These are phyloP conservation scores for Gaeumannomyces sp. DNA, from an alignment of 2,329 filamentous ascomycete genomes.

Conservation along the genomic window DNA sequence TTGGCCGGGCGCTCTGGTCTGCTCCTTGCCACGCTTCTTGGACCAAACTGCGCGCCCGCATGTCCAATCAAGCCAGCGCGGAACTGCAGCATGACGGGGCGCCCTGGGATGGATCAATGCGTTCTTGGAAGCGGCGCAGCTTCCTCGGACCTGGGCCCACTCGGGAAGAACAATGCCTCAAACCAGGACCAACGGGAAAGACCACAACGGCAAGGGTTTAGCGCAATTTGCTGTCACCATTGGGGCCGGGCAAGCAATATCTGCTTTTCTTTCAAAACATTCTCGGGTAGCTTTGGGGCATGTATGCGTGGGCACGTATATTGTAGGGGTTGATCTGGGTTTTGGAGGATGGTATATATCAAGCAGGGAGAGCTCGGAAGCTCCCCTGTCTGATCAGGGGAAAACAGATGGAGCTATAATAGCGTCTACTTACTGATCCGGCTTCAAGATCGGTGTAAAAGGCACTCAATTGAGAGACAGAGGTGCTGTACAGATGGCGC, in stretches of 20 bases:
- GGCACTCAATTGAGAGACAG: too few relatives aligned
- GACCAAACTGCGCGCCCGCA: too few relatives aligned
- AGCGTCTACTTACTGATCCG: conserved; percentile 1
- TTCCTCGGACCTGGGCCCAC: not conserved
- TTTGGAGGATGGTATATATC: not conserved
- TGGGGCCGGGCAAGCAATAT: not conserved
- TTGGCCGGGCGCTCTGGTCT: not conserved
- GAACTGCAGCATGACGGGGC: not conserved
- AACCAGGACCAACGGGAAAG: not conserved
- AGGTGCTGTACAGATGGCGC: not conserved
- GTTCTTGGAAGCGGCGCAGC: not conserved
- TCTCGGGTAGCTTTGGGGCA: not conserved
- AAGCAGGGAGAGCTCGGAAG: not conserved
- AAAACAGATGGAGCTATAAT: not conserved
- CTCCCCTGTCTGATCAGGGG: not conserved
- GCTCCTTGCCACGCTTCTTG: not conserved
- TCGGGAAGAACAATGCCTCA: not conserved
- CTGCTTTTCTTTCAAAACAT: not conserved
- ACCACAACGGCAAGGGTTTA: not conserved
- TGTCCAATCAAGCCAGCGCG: not conserved
- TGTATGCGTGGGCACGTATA: not conserved
- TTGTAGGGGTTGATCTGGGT: not conserved
- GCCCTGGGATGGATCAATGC: not conserved
- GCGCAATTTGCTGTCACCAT: not conserved
- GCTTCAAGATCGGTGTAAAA: not conserved